These are phyloP conservation scores for Trichoderma arundinaceum DNA, from an alignment of 2,329 filamentous ascomycete genomes.

Conservation along the genomic window DNA sequence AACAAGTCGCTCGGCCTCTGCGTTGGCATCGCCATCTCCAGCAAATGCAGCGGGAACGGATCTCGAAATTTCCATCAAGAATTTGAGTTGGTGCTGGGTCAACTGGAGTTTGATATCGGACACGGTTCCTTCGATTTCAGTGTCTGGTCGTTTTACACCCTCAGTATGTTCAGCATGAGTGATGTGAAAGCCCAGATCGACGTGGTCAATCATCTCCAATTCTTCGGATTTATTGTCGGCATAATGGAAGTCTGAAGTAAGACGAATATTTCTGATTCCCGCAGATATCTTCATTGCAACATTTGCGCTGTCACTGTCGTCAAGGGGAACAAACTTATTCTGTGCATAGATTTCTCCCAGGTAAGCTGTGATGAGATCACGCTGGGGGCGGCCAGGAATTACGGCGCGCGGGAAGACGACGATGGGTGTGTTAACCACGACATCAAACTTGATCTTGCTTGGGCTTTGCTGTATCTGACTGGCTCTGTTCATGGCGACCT, in stretches of 20 bases:
- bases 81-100: slow-evolving; percentile 89
- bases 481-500: slow-evolving; percentile 91
- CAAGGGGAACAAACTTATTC: slow-evolving; percentile 86
- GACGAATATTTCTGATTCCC: slow-evolving; percentile 87
- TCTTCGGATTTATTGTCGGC: slow-evolving; percentile 74
- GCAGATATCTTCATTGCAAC: slow-evolving; percentile 89
- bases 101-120: slow-evolving; percentile 90
- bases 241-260: slow-evolving; percentile 91
- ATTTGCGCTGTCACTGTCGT: slow-evolving; percentile 73
- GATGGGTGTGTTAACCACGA: slow-evolving; percentile 93
- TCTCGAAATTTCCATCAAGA: slow-evolving; percentile 83
- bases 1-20: slow-evolving; percentile 76
- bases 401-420: slow-evolving; percentile 88
- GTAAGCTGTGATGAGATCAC: slow-evolving; percentile 89
- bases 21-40: slow-evolving; percentile 68
- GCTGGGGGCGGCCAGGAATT: slow-evolving; percentile 68
- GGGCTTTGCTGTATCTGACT: slow-evolving; percentile 91
- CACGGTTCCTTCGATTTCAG: slow-evolving; percentile 89
- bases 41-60: slow-evolving; percentile 88
- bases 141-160: slow-evolving; percentile 80
- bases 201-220: slow-evolving; percentile 94
- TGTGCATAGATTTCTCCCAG: slow-evolving; percentile 96
- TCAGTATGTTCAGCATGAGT: slow-evolving; percentile 86
- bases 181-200: slow-evolving; percentile 91
- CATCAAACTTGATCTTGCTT: slow-evolving; percentile 90